A percentile compares a stretch with the other conserved stretches of the same genome.
These are phyloP conservation scores for Earliella scabrosa DNA, from an alignment of 1,284 basidiomycete genomes.

Conservation along the genomic window DNA sequence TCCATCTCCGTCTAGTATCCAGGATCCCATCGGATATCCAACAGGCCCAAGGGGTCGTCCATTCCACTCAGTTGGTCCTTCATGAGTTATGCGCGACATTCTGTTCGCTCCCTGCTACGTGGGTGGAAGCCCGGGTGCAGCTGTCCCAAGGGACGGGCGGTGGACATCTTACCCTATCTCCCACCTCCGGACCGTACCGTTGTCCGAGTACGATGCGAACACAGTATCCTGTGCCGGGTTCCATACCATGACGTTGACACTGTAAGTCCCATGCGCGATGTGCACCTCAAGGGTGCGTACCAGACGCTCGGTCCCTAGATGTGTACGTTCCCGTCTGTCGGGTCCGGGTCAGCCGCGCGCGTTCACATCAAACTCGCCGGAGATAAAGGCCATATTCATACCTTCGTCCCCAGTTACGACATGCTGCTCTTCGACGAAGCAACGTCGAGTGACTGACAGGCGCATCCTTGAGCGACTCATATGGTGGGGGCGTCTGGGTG, in stretches of 20 bases:
- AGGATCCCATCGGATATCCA: no score
- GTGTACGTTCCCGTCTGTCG: constrained; percentile 1
- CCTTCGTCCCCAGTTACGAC: not conserved
- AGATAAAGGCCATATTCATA: not conserved
- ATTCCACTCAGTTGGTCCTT: no score
- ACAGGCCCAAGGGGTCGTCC: no score
- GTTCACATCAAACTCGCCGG: not conserved
- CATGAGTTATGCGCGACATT: no score
- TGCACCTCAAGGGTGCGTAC: not conserved
- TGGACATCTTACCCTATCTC: no score
- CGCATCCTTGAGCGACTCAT: no score
- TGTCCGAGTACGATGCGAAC: not conserved
- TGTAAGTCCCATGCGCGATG: not conserved
- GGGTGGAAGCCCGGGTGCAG: no score
- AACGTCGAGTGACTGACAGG: no score
- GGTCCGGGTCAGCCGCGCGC: not conserved
- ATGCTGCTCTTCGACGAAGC: not conserved
- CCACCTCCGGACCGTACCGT: not conserved
- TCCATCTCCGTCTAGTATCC: no score
- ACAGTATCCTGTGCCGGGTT: not conserved
- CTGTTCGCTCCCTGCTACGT: no score
- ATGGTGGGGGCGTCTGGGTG: no score
- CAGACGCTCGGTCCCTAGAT: not conserved
- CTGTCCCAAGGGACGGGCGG: no score
- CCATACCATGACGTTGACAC: not conserved